A percentile compares a stretch with the other conserved stretches of the same genome.
These are phyloP conservation scores for Aspergillus cavernicola DNA, from an alignment of 495 filamentous ascomycete genomes.

Conservation along the genomic window DNA sequence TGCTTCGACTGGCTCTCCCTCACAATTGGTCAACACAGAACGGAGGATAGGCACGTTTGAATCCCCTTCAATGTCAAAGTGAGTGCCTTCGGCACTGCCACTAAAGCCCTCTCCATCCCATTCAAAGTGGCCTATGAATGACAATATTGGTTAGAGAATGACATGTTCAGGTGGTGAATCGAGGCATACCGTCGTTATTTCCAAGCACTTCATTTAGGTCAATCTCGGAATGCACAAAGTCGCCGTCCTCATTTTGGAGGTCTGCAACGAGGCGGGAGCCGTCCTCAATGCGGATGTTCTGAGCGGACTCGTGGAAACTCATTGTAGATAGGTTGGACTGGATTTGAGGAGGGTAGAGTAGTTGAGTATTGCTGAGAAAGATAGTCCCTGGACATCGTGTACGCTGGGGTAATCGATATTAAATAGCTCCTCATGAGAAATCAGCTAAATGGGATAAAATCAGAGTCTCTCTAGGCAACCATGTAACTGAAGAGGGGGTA, in stretches of 20 bases:
- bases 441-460: too few species aligned
- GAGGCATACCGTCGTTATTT: conserved; percentile 1
- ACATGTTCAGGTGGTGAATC: neutral
- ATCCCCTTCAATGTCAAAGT: conserved; percentile 39
- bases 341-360: neutral
- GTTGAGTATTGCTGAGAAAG: too few species aligned
- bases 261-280: neutral
- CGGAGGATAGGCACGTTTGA: conserved; percentile 37
- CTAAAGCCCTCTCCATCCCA: conserved; percentile 45
- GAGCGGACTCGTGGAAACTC: conserved; percentile 5
- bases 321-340: neutral
- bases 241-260: neutral
- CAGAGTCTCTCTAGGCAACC: too few species aligned
- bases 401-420: too few species aligned
- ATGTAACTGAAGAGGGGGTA: too few species aligned
- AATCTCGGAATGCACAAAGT: neutral
- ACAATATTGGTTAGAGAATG: neutral
- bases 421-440: too few species aligned
- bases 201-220: conserved; percentile 2
- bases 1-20: conserved; percentile 21
- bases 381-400: too few species aligned
- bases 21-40: conserved; percentile 22
- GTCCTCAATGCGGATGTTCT: conserved; percentile 1
- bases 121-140: conserved; percentile 41
- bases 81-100: conserved; percentile 33